Evolutionary conservation across 139 green algal genomes (phyloP).

Genomic region (Chlorella sp.): DNA sequence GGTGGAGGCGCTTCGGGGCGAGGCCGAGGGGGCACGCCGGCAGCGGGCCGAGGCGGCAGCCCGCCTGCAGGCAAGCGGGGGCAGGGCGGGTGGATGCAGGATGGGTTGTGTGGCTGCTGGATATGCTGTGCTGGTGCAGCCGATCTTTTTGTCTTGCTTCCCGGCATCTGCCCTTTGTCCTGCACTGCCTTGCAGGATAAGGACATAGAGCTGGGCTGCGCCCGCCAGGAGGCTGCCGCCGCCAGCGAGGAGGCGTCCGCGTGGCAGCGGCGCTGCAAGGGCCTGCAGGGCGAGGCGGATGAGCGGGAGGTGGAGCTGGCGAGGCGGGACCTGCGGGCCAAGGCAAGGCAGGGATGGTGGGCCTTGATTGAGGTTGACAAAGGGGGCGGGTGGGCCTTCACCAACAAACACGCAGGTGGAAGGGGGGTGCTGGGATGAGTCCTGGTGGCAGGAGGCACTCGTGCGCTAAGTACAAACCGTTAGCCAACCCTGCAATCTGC

Average conservation of each 20-base stretch:
- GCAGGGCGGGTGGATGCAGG: no score
- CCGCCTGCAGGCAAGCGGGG: background rate
- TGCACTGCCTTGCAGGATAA: slow-evolving; percentile 27
- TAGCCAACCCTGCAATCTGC: background rate
- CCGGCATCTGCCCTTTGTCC: no score
- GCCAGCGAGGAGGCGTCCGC: slow-evolving; percentile 17
- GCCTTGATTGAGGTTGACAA: background rate
- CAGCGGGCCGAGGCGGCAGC: background rate
- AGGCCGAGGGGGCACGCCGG: background rate
- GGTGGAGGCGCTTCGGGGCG: background rate
- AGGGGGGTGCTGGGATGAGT: no score
- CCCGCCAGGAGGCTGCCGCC: background rate
- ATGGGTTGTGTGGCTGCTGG: no score
- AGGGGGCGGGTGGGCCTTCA: no score
- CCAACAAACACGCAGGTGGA: no score
- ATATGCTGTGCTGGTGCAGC: no score
- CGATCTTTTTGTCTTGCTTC: no score
- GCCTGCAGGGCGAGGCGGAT: slow-evolving; percentile 31
- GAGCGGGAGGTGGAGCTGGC: slow-evolving; percentile 41
- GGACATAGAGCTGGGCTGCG: background rate
- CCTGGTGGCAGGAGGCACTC: no score
- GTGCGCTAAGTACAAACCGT: no score
- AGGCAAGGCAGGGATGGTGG: background rate
- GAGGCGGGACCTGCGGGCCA: slow-evolving; percentile 31
- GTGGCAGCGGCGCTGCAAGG: slow-evolving; percentile 22